Evolutionary conservation across 2,329 filamentous ascomycete species (phyloP).

Genomic region (Tolypocladium inflatum): DNA sequence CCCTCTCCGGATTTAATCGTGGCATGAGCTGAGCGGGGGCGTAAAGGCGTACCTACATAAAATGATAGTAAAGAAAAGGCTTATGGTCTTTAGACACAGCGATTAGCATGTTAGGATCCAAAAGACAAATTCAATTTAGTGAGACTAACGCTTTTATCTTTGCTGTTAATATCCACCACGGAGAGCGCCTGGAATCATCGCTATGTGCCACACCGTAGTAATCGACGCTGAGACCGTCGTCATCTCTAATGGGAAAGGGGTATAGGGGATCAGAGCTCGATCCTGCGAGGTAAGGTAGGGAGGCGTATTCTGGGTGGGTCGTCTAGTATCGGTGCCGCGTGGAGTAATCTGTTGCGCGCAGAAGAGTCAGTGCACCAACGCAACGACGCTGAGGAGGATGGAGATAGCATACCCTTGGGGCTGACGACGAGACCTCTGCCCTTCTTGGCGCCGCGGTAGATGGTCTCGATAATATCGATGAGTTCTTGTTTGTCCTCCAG

Average conservation of each 20-base stretch:
- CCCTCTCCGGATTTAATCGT: not conserved
- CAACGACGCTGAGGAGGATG: not conserved
- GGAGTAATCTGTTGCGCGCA: conserved; percentile 19
- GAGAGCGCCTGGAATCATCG: not conserved
- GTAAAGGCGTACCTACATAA: conserved; percentile 2
- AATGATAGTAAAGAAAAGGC: not conserved
- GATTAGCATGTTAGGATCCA: conserved; percentile 1
- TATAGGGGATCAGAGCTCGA: not conserved
- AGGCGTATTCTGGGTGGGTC: too few relatives aligned
- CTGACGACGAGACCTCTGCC: conserved; percentile 92
- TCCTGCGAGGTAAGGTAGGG: not conserved
- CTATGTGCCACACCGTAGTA: not conserved
- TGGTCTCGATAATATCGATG: conserved; percentile 96
- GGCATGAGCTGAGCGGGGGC: not conserved
- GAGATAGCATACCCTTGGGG: conserved; percentile 56
- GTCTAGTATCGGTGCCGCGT: conserved; percentile 26
- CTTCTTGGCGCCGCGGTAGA: conserved; percentile 98
- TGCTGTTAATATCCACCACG: not conserved
- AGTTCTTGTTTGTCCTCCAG: conserved; percentile 94
- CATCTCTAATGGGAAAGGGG: not conserved
- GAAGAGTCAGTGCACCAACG: not conserved
- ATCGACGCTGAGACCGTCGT: not conserved
- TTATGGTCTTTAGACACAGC: not conserved
- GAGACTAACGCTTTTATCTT: not conserved
- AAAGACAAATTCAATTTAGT: not conserved